Base-by-base conservation (phyloP, 1,284 basidiomycete genomes). In the Porogramme epimiltina region DNA sequence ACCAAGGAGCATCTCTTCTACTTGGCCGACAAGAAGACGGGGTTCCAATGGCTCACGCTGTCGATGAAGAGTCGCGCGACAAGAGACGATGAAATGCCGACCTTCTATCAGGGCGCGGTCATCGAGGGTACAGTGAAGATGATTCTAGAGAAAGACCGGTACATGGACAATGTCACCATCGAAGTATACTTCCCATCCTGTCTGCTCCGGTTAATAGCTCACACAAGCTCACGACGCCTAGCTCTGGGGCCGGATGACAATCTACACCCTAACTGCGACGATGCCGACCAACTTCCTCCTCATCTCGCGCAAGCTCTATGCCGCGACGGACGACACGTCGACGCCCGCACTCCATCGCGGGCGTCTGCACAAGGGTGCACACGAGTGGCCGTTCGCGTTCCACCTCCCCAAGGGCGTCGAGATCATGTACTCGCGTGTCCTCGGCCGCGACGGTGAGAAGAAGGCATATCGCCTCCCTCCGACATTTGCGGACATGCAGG, bases 301-400 rank as follows among this genome's bases (percentile, higher is more conserved):
- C 26, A 62, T 72, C 6, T 66, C 69, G 19, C 61, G 72, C n/a
- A 47, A 49, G 1, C 23, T 66, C 1, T 66, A 59, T 57, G 54
- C 60, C 2, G 47, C 51, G 15, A 33, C 49, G 4, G 47, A 50
- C 39, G 34, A 37, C n/a, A 9, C 34, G 5, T 45, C 34, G 4
- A n/a, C 33, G 19, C 5, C 25, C 2, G 18, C 22, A 11, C 13
- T 13, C 9, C 62, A 37, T 49, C 78, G 37, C 73, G 78, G 76
- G 26, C 80, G 75, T 55, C 60, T 82, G n/a, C n/a, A n/a, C 25
- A 66, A 68, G 20, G 78, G 80, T 18, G 66, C 66, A 22, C 67
- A 75, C 46, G 65, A 70, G 2, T 81, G 78, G 76, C 68, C 76
- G 0, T 82, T 80, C 64, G 65, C 67, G 16, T 71, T 81, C 34